Base-by-base conservation (phyloP, 139 green algal species). In the Closterium sp. region DNA sequence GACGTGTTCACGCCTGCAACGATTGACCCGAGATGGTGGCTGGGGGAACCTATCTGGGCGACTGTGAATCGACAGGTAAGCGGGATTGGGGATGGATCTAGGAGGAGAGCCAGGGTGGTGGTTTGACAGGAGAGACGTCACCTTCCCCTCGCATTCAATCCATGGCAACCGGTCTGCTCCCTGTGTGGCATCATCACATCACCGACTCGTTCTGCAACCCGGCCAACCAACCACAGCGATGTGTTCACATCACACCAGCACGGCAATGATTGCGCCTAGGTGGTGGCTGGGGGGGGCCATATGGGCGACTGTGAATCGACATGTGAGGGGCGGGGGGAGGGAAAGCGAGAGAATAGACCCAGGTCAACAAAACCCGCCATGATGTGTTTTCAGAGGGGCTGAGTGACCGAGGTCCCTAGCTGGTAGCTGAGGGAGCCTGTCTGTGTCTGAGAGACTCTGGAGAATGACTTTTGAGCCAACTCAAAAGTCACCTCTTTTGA, bases 111-210 rank as follows among this genome's bases (percentile, higher is more conserved):
- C 7, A 87, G 33, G 33, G 76, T 85, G 28, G 76, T n/a, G 28
- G 28, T 28, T 85, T 28, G 76, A 85, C 28, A 85, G 28, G 25
- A n/a, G n/a, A n/a, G n/a, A n/a, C n/a, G n/a, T 94, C n/a, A 94
- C 92, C 4, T 94, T 94, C 86, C 92, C 92, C 87, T 94, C 94
- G 86, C 92, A 94, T 86, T 94, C n/a, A 94, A 30, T 94, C 91
- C 90, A 94, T 94, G 32, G 92, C 33, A 6, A 94, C 92, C 8
- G 92, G 92, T 16, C 86, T 94, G 43, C 38, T 87, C 36, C 87
- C 92, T 4, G 64, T 34, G 4, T 91, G 25, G 8, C 92, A 94
- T 86, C 91, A 91, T 33, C 89, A 94, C 43, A 89, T 94, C 30
- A 86, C 33, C 91, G 91, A 94, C 36, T 31, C 38, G 21, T 94